Base-by-base conservation (phyloP, 352 stramenopile genomes). In the Phytopythium oedochilum region DNA sequence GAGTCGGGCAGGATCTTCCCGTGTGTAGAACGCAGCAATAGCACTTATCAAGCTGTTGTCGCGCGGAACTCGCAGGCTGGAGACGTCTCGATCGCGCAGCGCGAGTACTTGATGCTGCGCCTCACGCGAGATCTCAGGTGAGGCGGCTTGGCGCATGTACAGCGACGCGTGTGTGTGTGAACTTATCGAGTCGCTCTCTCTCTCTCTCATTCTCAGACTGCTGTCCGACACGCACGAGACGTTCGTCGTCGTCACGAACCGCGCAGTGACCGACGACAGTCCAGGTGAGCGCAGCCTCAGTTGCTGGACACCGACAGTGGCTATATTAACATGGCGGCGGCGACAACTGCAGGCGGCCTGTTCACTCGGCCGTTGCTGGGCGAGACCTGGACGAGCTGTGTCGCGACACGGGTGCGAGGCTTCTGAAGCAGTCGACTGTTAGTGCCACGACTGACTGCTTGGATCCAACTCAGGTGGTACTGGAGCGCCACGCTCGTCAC, bases 191-290 rank as follows among this genome's bases (percentile, higher is more conserved):
- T 32, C 5, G 29, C 9, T 32, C 29, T 32, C 29, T 55, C 7
- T 14, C 12, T 40, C 12, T 8, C 9, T 15, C 46, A 5, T 14
- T 51, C n/a, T n/a, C 52, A 92, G 81, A 58, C 47, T 85, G 45
- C 67, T 90, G 29, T 73, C 80, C 0, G 81, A 90, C 35, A 77
- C 80, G 2, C 70, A 88, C 48, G 62, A 83, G 50, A 74, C 66
- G 9, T 93, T 89, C 44, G 59, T 85, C 36, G 62, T 87, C 20
- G 66, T 84, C 39, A 90, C 75, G 6, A 93, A 93, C 53, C 75
- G 70, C 11, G 81, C 81, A 28, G 65, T 70, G 6, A 87, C 74
- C 25, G 62, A 64, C 12, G 50, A 66, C 9, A 63, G 56, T 14
- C 61, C 64, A 36, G 50, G 70, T 72, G 53, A 23, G 54, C 20